Evolutionary conservation across 1,284 basidiomycete species (phyloP), one percentile per base, ranked within the genome.

Genomic region (Pyrrhoderma lamaoense): DNA sequence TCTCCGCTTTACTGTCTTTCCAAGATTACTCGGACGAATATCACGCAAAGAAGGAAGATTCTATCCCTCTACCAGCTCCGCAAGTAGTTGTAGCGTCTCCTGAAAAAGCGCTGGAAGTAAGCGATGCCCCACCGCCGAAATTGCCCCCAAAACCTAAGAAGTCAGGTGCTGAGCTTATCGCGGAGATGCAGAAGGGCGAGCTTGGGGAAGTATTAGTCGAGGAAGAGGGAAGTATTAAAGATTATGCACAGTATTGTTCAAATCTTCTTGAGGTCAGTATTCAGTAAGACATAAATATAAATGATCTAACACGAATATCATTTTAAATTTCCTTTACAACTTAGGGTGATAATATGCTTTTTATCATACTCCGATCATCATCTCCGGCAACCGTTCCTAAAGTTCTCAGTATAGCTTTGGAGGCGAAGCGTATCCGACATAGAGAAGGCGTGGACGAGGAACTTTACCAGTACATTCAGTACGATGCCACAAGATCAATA

Each of bases 271-370:
- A 80, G 63, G 85, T 81, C 55, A 51, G 72, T 63, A n/a, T 13
- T 40, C n/a, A 5, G 8, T 40, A 16, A 16, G 7, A 4, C n/a
- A n/a, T 40, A 7, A 7, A 22, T 7, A 40, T 8, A 7, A 40
- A 40, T 4, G n/a, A n/a, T n/a, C n/a, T n/a, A 7, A 13, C 22
- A 45, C 2, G 14, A 8, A 8, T 46, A 22, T 22, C 11, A 5
- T 36, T 3, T 43, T n/a, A n/a, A n/a, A n/a, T n/a, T n/a, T n/a
- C n/a, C n/a, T n/a, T n/a, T n/a, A n/a, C n/a, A 38, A 23, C 31
- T 8, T 54, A 87, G 84, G 85, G 89, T 55, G 81, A 86, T 52
- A 79, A 82, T 2, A 84, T 91, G 79, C 65, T 90, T 9, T 89
- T 89, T 60, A 75, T 91, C 53, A 81, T 80, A 1, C 66, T 92